phyloP scores from a whole-genome alignment of 371 early-diverging fungal species.

The Syncephalis plumigaleata region DNA sequence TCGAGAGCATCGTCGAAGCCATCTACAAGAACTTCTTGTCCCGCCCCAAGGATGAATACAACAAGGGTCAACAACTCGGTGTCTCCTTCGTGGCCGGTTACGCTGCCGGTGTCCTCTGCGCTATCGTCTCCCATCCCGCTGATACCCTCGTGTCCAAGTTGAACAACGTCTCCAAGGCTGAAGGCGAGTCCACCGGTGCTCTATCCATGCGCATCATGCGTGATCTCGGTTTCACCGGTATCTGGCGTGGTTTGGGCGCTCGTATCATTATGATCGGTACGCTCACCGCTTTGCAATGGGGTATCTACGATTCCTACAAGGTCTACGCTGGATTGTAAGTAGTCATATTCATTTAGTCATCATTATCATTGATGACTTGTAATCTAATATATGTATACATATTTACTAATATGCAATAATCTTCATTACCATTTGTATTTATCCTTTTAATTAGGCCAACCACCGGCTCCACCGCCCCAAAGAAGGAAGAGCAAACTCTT shows the following conservation, averaged over 20 bases:
- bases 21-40: slow-evolving; percentile 45
- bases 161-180: slow-evolving; percentile 44
- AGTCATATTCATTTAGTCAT: no score
- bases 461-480: no score
- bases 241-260: slow-evolving; percentile 47
- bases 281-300: slow-evolving; percentile 51
- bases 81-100: slow-evolving; percentile 80
- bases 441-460: no score
- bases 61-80: slow-evolving; percentile 56
- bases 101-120: slow-evolving; percentile 74
- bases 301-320: slow-evolving; percentile 52
- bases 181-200: slow-evolving; percentile 33
- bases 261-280: slow-evolving; percentile 71
- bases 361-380: no score
- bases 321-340: slow-evolving; percentile 23
- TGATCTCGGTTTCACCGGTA: slow-evolving; percentile 36
- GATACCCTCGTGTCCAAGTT: slow-evolving; percentile 77
- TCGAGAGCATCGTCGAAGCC: slow-evolving; percentile 52
- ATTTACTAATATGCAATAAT: no score
- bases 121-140: slow-evolving; percentile 84
- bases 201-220: slow-evolving; percentile 27
- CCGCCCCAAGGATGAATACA: slow-evolving; percentile 55
- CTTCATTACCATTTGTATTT: no score
- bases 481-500: no score
- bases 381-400: no score